Evolutionary conservation across 805 yeast genomes (phyloP), one percentile per base, ranked within the genome.

Genomic region (Candida vartiovaarae): DNA sequence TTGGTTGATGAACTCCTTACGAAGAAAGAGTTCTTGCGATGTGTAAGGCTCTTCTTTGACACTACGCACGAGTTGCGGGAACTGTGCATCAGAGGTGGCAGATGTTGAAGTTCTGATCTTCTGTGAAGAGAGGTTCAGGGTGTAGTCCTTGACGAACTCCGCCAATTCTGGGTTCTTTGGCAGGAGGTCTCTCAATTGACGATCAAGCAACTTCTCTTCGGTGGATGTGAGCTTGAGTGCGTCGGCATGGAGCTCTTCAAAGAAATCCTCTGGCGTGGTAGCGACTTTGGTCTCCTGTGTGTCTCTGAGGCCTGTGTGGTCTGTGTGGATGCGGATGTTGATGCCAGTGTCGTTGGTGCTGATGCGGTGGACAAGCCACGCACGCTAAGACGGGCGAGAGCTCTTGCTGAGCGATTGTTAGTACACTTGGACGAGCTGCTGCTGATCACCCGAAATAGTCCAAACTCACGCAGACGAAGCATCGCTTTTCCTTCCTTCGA

Each of bases 21-120:
- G 80, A 49, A 86, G 68, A 50, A 75, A 81, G 39, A 89, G 71
- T 63, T 90, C 97, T 53, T 86, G 88, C 34, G 70, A 64, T 1
- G 95, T 75, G 63, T 86, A 90, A 34, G 90, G 79, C 61, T 77
- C 80, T 45, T 72, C 71, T 34, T 69, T 71, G 7, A 75, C 68
- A 0, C 91, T 75, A 33, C 80, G 79, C 40, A 73, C 72, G 47
- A 89, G 71, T 49, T 74, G 73, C 39, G 95, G 93, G 61, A 71
- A 82, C 35, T 45, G 43, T 24, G 50, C 44, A 20, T 42, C 39
- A 11, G 40, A 28, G 2, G 43, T 27, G n/a, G 27, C 32, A 9
- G 32, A 33, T n/a, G 33, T 26, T 6, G 32, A 36, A 9, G 38
- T 38, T 36, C 43, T 41, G 23, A 47, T 39, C 42, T 51, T 51